phyloP scores from a whole-genome alignment of 1,284 basidiomycete genomes.

The Sanguinoderma infundibulare region DNA sequence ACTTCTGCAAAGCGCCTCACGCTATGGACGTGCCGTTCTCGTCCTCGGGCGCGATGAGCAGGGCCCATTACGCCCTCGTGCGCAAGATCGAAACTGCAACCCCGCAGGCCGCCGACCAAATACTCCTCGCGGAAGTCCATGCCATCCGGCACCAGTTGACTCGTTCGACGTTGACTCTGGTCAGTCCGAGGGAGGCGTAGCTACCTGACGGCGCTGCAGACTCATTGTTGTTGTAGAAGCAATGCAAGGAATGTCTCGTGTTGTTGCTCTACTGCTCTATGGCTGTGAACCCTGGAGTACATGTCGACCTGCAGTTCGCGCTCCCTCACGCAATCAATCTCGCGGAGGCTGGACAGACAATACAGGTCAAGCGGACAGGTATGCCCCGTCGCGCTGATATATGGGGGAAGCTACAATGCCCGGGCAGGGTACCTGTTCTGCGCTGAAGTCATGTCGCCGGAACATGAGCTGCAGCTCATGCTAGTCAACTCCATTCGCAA shows the following conservation, averaged over 20 bases:
- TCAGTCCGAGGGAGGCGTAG: slow-evolving; percentile 29
- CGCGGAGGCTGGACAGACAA: slow-evolving; percentile 63
- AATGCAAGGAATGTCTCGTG: slow-evolving; percentile 64
- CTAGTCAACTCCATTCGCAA: slow-evolving; percentile 82
- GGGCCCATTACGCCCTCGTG: slow-evolving; percentile 73
- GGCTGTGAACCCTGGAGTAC: slow-evolving; percentile 46
- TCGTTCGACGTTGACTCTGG: slow-evolving; percentile 51
- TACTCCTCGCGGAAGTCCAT: slow-evolving; percentile 60
- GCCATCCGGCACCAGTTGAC: slow-evolving; percentile 55
- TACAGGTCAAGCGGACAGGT: slow-evolving; percentile 76
- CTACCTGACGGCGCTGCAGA: neutral
- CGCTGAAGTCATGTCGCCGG: slow-evolving; percentile 64
- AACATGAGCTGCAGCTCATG: slow-evolving; percentile 79
- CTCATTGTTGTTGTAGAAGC: slow-evolving; percentile 44
- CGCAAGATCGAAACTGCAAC: slow-evolving; percentile 66
- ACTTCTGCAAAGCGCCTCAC: neutral
- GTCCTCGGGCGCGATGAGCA: slow-evolving; percentile 74
- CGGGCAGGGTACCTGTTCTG: slow-evolving; percentile 75
- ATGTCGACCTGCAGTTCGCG: slow-evolving; percentile 62
- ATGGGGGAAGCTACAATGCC: slow-evolving; percentile 3
- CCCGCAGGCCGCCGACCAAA: slow-evolving; percentile 58
- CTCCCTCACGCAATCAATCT: slow-evolving; percentile 73
- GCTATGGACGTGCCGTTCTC: slow-evolving; percentile 74
- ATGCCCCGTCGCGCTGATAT: slow-evolving; percentile 13
- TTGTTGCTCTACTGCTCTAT: slow-evolving; percentile 71